phyloP scores from a whole-genome alignment of 2,329 filamentous ascomycete species.

The Ceratocystis papillata region DNA sequence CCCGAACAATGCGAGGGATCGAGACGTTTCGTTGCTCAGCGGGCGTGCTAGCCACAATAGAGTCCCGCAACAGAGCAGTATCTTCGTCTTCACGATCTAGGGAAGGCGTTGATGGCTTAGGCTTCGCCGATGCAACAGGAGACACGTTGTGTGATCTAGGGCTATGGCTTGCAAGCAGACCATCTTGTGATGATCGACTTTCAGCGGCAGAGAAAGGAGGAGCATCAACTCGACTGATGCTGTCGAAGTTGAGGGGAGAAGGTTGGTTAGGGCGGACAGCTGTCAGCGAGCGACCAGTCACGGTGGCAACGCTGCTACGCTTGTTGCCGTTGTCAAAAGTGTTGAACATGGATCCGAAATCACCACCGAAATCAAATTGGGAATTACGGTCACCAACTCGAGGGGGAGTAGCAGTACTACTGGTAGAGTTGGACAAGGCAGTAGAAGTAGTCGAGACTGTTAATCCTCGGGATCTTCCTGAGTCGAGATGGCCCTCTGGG shows the following conservation, averaged over 20 bases:
- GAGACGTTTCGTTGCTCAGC: slow-evolving; percentile 15
- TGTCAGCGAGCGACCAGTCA: slow-evolving; percentile 38
- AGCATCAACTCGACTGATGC: slow-evolving; percentile 30
- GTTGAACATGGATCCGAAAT: slow-evolving; percentile 47
- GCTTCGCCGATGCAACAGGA: slow-evolving; percentile 27
- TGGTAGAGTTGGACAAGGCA: slow-evolving; percentile 42
- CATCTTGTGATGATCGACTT: slow-evolving; percentile 43
- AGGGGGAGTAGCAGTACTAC: slow-evolving; percentile 43
- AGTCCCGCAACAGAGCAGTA: slow-evolving; percentile 42
- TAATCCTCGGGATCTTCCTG: slow-evolving; percentile 17
- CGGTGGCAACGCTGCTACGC: slow-evolving; percentile 31
- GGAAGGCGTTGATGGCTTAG: slow-evolving; percentile 30
- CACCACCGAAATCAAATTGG: slow-evolving; percentile 45
- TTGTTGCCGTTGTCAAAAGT: slow-evolving; percentile 45
- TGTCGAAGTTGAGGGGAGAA: slow-evolving; percentile 40
- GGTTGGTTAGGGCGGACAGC: slow-evolving; percentile 36
- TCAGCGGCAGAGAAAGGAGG: slow-evolving; percentile 39
- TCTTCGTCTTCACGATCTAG: slow-evolving; percentile 43
- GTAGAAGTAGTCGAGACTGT: slow-evolving; percentile 23
- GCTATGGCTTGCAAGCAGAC: slow-evolving; percentile 33
- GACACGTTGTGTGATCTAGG: slow-evolving; percentile 21
- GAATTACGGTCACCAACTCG: slow-evolving; percentile 34
- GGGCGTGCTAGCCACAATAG: slow-evolving; percentile 40
- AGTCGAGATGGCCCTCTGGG: slow-evolving; percentile 20
- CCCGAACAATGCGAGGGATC: neutral